These are phyloP conservation scores for Mitragyna speciosa DNA, from an alignment of 257 asterid genomes.

Conservation along the genomic window DNA sequence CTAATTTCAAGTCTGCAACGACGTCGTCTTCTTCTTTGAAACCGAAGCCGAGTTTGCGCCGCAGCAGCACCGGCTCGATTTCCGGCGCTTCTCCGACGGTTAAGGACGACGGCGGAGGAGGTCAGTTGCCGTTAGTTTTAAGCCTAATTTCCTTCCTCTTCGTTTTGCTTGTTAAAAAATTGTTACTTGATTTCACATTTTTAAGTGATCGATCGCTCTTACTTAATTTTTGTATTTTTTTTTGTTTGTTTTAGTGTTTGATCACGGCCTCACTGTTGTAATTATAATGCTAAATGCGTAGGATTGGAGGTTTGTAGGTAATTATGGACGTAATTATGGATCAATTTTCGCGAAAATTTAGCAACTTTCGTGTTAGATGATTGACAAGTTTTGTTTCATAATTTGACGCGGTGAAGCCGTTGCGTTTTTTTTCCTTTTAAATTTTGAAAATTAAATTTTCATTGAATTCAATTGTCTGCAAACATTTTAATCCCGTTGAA, in stretches of 20 bases:
- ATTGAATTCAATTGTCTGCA: too few relatives aligned
- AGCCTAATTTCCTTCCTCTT: not conserved
- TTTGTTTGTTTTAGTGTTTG: not conserved
- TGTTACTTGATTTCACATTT: not conserved
- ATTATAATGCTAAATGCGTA: not conserved
- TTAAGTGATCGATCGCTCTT: not conserved
- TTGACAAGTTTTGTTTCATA: not conserved
- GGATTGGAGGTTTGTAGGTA: too few relatives aligned
- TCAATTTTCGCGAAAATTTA: not conserved
- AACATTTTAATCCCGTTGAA: not conserved
- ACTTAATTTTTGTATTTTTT: not conserved
- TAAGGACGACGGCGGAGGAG: constrained; percentile 44
- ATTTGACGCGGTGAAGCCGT: not conserved
- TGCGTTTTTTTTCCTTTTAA: not conserved
- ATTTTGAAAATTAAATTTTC: too few relatives aligned
- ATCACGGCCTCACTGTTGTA: not conserved
- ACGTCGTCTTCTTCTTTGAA: constrained; percentile 43
- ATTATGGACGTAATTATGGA: not conserved
- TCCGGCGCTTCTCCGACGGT: constrained; percentile 23
- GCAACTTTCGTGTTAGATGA: not conserved
- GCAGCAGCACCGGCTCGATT: constrained; percentile 44
- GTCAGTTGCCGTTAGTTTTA: not conserved
- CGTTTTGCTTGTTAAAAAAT: not conserved
- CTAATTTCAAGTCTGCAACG: constrained; percentile 40
- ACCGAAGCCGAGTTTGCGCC: constrained; percentile 50